phyloP scores from a whole-genome alignment of 2,329 filamentous ascomycete genomes.

The Aureobasidium sp. region DNA sequence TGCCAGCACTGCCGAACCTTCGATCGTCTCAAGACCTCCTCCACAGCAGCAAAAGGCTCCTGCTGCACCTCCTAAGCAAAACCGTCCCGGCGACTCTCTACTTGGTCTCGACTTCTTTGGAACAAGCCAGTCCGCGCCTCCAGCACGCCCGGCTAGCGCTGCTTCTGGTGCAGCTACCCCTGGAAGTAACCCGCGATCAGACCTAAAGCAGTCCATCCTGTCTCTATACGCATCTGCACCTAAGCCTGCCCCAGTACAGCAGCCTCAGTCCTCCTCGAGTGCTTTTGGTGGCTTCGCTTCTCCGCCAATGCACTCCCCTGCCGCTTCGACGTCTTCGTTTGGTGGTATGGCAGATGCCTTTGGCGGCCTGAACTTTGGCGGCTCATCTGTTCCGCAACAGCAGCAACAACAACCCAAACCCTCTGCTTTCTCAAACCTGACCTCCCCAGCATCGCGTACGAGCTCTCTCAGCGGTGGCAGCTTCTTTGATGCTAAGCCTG shows the following conservation, averaged over 20 bases:
- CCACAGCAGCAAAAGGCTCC: conserved; percentile 19
- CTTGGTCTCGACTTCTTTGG: conserved; percentile 90
- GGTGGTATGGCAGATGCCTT: conserved; percentile 74
- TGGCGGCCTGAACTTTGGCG: conserved; percentile 52
- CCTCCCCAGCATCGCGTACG: conserved; percentile 39
- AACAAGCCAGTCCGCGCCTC: conserved; percentile 57
- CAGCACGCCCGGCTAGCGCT: conserved; percentile 69
- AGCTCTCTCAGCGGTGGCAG: conserved; percentile 57
- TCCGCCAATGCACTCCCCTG: conserved; percentile 36
- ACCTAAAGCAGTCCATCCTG: conserved; percentile 93
- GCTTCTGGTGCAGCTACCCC: conserved; percentile 50
- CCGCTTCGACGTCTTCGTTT: conserved; percentile 41
- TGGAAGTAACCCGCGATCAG: conserved; percentile 66
- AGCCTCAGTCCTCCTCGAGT: conserved; percentile 35
- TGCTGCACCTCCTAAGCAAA: conserved; percentile 40
- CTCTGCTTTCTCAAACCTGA: conserved; percentile 55
- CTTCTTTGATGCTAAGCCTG: conserved; percentile 66
- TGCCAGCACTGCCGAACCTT: conserved; percentile 65
- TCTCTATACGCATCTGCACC: conserved; percentile 84
- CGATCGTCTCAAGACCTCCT: conserved; percentile 55
- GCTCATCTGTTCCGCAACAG: conserved; percentile 28
- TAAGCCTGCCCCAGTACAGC: conserved; percentile 57
- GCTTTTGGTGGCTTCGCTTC: conserved; percentile 58
- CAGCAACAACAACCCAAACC: conserved; percentile 40
- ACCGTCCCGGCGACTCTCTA: conserved; percentile 74